Conservation (phyloP, 2,329 filamentous ascomycete genomes). For the Trichophyton verrucosum region DNA sequence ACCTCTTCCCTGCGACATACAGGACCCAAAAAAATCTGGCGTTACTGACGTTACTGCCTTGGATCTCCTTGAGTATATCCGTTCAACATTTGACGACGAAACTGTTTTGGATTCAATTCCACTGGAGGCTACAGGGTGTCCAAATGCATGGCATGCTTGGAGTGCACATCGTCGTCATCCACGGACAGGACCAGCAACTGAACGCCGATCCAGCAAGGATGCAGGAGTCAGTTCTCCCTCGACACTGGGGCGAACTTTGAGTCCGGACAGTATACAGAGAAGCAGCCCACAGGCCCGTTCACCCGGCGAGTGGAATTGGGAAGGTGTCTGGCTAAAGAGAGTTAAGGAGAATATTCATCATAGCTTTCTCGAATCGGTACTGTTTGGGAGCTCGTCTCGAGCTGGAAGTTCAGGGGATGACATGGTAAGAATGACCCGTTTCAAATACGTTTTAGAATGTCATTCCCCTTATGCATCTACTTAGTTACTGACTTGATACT, state of each 20-base stretch:
- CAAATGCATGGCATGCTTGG: conserved; percentile 92
- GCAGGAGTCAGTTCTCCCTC: not conserved
- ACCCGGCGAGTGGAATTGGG: conserved; percentile 92
- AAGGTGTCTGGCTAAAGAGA: conserved; percentile 87
- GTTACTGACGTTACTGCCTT: conserved; percentile 35
- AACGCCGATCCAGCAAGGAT: not conserved
- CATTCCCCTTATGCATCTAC: not conserved
- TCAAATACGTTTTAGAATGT: not conserved
- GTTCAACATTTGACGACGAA: conserved; percentile 68
- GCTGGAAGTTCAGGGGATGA: conserved; percentile 49
- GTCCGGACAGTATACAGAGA: conserved; percentile 26
- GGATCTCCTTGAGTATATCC: conserved; percentile 67
- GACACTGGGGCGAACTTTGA: not conserved
- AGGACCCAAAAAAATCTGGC: conserved; percentile 1
- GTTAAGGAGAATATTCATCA: conserved; percentile 66
- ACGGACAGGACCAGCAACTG: not conserved
- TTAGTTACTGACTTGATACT: conserved; percentile 4
- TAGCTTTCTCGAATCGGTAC: conserved; percentile 64
- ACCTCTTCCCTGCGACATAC: not conserved
- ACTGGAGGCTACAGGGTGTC: conserved; percentile 72
- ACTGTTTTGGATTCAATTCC: conserved; percentile 65
- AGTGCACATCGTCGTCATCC: conserved; percentile 48
- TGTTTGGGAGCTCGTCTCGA: conserved; percentile 55
- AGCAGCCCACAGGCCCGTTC: conserved; percentile 39
- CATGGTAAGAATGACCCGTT: conserved; percentile 21